Conservation (phyloP, 305 asterid genomes). For the Fraxinus floribunda region DNA sequence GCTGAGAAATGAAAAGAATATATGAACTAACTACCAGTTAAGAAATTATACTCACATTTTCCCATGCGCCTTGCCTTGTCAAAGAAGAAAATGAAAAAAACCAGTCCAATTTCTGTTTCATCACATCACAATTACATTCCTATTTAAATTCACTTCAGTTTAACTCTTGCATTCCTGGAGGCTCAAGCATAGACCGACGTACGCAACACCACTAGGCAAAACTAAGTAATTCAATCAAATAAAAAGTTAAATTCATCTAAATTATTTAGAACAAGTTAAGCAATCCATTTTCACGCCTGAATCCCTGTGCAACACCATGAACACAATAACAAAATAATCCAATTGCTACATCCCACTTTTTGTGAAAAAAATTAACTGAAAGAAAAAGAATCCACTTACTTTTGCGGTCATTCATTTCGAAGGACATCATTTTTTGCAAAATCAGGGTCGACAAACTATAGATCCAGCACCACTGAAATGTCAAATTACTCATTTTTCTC, state of each 20-base stretch:
- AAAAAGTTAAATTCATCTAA: neutral
- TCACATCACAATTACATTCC: neutral
- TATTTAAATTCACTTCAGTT: neutral
- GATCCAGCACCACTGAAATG: conserved; percentile 16
- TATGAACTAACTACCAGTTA: too few relatives aligned
- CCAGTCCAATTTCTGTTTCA: conserved; percentile 43
- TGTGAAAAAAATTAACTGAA: neutral
- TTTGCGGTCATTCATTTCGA: conserved; percentile 59
- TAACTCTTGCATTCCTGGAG: neutral
- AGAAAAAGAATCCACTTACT: conserved; percentile 26
- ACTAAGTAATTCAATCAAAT: neutral
- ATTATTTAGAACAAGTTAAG: neutral
- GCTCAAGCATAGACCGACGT: neutral
- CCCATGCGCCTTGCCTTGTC: conserved; percentile 87
- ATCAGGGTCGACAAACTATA: conserved; percentile 25
- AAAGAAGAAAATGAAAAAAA: conserved; percentile 63
- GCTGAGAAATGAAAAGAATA: too few relatives aligned
- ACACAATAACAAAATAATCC: neutral
- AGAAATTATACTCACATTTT: conserved; percentile 55
- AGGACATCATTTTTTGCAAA: conserved; percentile 45
- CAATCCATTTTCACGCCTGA: neutral
- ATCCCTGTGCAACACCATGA: neutral
- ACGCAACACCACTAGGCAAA: neutral
- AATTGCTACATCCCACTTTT: neutral
- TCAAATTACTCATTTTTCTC: conserved; percentile 1